Percentiles rank a stretch among this genome's conserved stretches.
Evolutionary conservation across 2,329 filamentous ascomycete genomes (phyloP).

Genomic region (Arthroderma uncinatum): DNA sequence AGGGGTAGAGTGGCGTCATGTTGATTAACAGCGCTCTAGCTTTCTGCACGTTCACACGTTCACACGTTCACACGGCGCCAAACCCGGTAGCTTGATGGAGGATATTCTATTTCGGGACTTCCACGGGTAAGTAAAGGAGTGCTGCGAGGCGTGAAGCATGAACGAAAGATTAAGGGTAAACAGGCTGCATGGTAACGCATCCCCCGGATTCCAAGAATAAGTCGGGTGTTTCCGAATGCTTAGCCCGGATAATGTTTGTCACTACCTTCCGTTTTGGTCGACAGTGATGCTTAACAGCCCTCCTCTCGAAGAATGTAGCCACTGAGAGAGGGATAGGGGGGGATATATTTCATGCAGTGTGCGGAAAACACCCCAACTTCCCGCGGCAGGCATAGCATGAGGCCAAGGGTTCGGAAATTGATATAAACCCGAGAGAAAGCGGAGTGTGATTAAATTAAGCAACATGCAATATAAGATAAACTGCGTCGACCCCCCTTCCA

Average conservation of each 20-base stretch:
- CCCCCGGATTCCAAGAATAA: neutral
- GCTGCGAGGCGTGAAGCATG: neutral
- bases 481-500: neutral
- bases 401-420: slow-evolving; percentile 3
- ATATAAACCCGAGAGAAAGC: slow-evolving; percentile 4
- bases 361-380: neutral
- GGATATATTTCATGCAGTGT: neutral
- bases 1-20: neutral
- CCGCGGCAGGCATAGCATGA: neutral
- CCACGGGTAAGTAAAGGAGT: neutral
- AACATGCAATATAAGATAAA: neutral
- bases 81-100: neutral
- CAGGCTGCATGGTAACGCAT: neutral
- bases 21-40: neutral
- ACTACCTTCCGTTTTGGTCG: neutral
- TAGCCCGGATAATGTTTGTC: neutral
- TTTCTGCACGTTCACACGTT: neutral
- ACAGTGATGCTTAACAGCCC: neutral
- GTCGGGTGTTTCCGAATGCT: slow-evolving; percentile 2
- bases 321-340: neutral
- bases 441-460: neutral
- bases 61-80: neutral
- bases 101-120: neutral
- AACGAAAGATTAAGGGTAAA: neutral
- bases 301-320: neutral